These are phyloP conservation scores for Chaetomiaceae sp. DNA, from an alignment of 2,329 filamentous ascomycete genomes.

Conservation along the genomic window DNA sequence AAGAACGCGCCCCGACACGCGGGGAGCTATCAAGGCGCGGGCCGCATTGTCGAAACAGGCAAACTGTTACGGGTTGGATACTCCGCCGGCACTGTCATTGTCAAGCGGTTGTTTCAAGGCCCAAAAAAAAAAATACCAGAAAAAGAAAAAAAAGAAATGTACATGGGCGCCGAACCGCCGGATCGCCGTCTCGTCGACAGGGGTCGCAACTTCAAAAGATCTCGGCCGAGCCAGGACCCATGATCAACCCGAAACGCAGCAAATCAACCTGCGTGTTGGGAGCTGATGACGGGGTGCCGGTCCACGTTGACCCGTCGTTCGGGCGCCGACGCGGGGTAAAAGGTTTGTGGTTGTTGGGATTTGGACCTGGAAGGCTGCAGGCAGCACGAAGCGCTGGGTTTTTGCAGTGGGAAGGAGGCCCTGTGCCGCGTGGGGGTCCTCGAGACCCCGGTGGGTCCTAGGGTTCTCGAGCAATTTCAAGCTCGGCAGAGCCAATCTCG, in stretches of 20 bases:
- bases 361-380: too few relatives aligned
- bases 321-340: background rate
- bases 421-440: constrained; percentile 5
- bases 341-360: too few relatives aligned
- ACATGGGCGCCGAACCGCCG: background rate
- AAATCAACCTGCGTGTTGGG: too few relatives aligned
- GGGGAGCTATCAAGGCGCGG: background rate
- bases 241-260: too few relatives aligned
- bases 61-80: constrained; percentile 6
- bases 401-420: constrained; percentile 1
- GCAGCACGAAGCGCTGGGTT: background rate
- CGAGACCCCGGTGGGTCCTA: background rate
- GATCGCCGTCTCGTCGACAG: too few relatives aligned
- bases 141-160: background rate
- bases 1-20: background rate
- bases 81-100: background rate
- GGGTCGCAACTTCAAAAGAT: too few relatives aligned
- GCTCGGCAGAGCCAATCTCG: constrained; percentile 29
- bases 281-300: too few relatives aligned
- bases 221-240: too few relatives aligned
- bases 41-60: constrained; percentile 1
- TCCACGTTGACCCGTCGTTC: too few relatives aligned
- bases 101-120: background rate
- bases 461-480: background rate
- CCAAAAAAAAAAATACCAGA: background rate